Conservation (phyloP, 2,329 filamentous ascomycete genomes). For the Penicillium sp. region DNA sequence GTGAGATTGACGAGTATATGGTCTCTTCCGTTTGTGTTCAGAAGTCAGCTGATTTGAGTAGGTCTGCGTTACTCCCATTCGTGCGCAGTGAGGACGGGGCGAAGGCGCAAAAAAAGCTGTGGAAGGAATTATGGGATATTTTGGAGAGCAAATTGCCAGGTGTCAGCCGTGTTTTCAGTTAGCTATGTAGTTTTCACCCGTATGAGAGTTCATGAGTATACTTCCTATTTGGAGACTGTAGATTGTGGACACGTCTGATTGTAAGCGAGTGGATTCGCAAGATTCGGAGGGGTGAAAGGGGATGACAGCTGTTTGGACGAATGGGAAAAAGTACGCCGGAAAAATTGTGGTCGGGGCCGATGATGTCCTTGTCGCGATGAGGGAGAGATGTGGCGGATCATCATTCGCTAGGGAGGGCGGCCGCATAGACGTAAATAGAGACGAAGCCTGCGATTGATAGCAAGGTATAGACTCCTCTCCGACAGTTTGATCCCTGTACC, state of each 20-base stretch:
- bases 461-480: neutral
- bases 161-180: neutral
- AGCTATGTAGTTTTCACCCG: neutral
- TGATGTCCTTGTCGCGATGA: neutral
- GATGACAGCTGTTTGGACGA: neutral
- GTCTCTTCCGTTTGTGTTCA: neutral
- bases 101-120: neutral
- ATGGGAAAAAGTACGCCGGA: neutral
- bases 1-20: conserved; percentile 25
- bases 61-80: neutral
- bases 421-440: neutral
- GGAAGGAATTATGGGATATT: neutral
- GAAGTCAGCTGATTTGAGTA: neutral
- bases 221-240: neutral
- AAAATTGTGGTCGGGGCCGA: neutral
- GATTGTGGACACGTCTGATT: neutral
- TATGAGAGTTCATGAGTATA: neutral
- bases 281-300: neutral
- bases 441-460: neutral
- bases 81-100: neutral
- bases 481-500: neutral
- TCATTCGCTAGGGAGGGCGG: neutral
- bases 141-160: neutral
- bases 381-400: neutral
- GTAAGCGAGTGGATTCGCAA: neutral